A percentile compares a stretch with the other conserved stretches of the same genome.
These are phyloP conservation scores for Cercophora samala DNA, from an alignment of 495 filamentous ascomycete species.

Conservation along the genomic window DNA sequence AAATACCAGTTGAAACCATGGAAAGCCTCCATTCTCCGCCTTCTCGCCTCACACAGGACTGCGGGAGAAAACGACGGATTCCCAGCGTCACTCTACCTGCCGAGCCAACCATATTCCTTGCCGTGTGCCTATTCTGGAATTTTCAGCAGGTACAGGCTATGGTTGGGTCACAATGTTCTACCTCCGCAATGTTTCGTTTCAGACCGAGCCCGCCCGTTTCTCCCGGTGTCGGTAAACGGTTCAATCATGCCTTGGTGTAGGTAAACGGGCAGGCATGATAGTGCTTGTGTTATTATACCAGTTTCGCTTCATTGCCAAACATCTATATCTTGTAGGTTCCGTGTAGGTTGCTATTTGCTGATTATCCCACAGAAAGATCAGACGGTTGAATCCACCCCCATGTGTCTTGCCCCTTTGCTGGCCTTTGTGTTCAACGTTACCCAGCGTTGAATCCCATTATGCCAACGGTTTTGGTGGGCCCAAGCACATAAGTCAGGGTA, in stretches of 20 bases:
- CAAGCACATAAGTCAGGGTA: neutral
- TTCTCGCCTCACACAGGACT: neutral
- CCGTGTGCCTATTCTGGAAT: slow-evolving; percentile 6
- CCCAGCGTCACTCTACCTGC: neutral
- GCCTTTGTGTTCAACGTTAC: neutral
- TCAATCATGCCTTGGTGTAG: neutral
- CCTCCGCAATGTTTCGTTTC: slow-evolving; percentile 12
- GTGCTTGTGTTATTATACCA: neutral
- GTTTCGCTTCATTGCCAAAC: no score
- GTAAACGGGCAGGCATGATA: neutral
- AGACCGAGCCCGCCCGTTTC: neutral
- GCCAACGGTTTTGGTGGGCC: neutral
- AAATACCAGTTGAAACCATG: neutral
- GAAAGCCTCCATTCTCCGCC: neutral
- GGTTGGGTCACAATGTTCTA: slow-evolving; percentile 1
- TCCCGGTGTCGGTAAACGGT: neutral
- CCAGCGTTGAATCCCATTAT: neutral
- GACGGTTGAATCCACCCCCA: neutral
- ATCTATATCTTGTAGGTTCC: neutral
- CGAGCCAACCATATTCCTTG: neutral
- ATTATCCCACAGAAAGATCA: neutral
- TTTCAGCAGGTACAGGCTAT: neutral
- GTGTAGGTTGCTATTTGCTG: neutral
- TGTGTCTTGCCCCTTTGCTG: neutral
- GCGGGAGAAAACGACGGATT: neutral